A percentile compares a stretch with the other conserved stretches of the same genome.
These are phyloP conservation scores for Phytophthora sansomeana DNA, from an alignment of 352 stramenopile genomes.

Conservation along the genomic window DNA sequence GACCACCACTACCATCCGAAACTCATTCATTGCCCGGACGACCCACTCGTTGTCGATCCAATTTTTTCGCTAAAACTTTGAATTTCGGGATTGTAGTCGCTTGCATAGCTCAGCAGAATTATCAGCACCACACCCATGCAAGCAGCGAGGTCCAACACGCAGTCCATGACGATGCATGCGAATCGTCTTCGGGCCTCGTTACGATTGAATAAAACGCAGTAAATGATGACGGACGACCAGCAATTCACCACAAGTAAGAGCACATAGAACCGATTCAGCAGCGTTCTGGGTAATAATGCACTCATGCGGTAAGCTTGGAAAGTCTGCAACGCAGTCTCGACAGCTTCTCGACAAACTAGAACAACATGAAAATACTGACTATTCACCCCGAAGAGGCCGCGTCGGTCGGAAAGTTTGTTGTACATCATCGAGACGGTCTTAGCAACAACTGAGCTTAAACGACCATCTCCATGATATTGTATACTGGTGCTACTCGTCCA, in stretches of 20 bases:
- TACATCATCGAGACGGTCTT: not conserved
- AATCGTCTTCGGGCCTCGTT: constrained; percentile 20
- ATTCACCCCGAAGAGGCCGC: not conserved
- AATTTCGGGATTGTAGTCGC: not conserved
- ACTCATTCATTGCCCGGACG: constrained; percentile 15
- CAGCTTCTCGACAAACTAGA: constrained; percentile 10
- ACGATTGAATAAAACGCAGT: not conserved
- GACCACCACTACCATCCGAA: constrained; percentile 26
- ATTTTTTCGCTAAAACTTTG: not conserved
- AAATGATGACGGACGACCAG: constrained; percentile 16
- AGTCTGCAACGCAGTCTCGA: constrained; percentile 25
- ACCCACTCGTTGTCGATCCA: constrained; percentile 28
- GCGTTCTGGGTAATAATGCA: not conserved
- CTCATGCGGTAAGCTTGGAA: constrained; percentile 36
- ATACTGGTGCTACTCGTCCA: not conserved
- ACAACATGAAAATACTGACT: not conserved
- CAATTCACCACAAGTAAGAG: constrained; percentile 26
- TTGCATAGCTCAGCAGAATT: constrained; percentile 13
- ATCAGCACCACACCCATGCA: constrained; percentile 11
- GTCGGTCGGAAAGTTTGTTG: not conserved
- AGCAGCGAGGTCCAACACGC: constrained; percentile 11
- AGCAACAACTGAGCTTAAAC: no score
- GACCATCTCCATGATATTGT: no score
- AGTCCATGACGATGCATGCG: constrained; percentile 10
- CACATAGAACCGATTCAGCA: constrained; percentile 37